Base-by-base conservation (phyloP, 2,329 filamentous ascomycete genomes). In the Sporothrix brunneoviolacea region DNA sequence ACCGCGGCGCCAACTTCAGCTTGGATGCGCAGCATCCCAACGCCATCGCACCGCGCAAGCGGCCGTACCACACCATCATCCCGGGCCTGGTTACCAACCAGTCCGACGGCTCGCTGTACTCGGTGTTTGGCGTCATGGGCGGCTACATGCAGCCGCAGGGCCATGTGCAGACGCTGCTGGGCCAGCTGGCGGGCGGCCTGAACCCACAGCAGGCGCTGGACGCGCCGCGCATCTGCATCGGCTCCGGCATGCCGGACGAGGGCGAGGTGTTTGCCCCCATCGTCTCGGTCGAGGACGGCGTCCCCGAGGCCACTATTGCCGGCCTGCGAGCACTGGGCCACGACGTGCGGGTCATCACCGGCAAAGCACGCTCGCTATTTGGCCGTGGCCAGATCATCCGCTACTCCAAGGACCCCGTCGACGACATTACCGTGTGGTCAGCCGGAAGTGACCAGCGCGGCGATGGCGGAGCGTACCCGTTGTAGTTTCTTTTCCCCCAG, bases 101-200 rank as follows among this genome's bases (percentile, higher is more conserved):
- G 16, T 70, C 71, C 4, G 89, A 94, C 59, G 80, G 80, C 22
- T 83, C 79, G 43, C 70, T 97, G 51, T 88, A 95, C 65, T 86
- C 82, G 4, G 86, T 95, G 0, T 96, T 91, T 61, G 93, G 93
- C 48, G 91, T 97, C 54, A 97, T 97, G 93, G 93, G 93, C 47
- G 91, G 90, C 3, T 97, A 94, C 69, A 97, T 97, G 87, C 93
- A 98, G 70, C 93, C 93, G 0, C 93, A 97, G 68, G 93, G 91
- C 19, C 93, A 97, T 54, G 84, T 97, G 0, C 93, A 97, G 67
- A 90, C 95, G 0, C 70, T 98, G 9, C 74, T 97, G 2, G 95
- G 94, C 58, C 91, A 95, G 78, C 69, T 95, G 0, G 80, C 90
- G 0, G 95, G 91, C 59, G 82, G 83, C 2, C 74, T 89, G 48